Base-by-base conservation (phyloP, 2,329 filamentous ascomycete species). In the Aspergillus piperis region DNA sequence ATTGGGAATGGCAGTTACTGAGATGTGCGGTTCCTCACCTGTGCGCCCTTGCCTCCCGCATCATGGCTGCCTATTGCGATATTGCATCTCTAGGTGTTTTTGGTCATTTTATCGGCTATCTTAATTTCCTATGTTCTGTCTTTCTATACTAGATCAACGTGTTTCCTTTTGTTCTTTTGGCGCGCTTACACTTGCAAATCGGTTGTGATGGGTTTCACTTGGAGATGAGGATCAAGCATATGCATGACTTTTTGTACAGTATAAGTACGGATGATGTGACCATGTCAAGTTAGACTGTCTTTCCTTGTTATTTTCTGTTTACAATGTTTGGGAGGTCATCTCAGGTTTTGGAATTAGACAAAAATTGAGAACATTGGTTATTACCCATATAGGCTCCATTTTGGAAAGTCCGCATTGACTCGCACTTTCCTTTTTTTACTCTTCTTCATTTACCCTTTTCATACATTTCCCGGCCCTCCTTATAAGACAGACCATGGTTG, bases 191-290 rank as follows among this genome's bases (percentile, higher is more conserved):
- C 60, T 58, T 61, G 63, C 47, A 50, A 50, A 63, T 60, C 44
- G 58, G 36, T 36, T 50, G 25, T 21, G 17, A 32, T 55, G 21
- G 53, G 53, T 32, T 32, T 42, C 42, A 30, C 21, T 32, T 25
- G 27, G 41, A 21, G 36, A 50, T 41, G 47, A 59, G 38, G 36
- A 57, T 48, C 54, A 57, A 58, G 32, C 57, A 59, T 58, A 32
- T 47, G 47, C 59, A 64, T 54, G 54, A 59, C 54, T 30, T 44
- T 36, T 62, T 66, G 64, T 66, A 66, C 55, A 66, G 62, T 67
- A 65, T 49, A 60, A 64, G 62, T 66, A 66, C 64, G 64, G 63
- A 59, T 63, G 54, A 67, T 62, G 62, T 60, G 63, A 64, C 47
- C 63, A 67, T 66, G 62, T 59, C 58, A 58, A 62, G 25, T 56